phyloP scores from a whole-genome alignment of 2,329 filamentous ascomycete genomes.

The Aspergillus pseudoviridinutans region DNA sequence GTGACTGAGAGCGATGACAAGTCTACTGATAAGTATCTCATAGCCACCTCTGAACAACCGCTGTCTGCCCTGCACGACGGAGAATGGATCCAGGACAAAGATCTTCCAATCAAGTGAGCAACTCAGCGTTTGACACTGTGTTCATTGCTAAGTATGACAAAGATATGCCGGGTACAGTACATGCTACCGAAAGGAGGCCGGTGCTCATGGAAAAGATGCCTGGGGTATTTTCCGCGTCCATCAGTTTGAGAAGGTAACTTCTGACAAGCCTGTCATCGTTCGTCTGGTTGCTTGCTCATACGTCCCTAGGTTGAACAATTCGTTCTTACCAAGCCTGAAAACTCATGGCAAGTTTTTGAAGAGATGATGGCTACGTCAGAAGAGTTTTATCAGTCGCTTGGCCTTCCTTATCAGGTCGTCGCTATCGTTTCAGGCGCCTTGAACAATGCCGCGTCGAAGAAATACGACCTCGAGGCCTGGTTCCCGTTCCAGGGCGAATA shows the following conservation, averaged over 20 bases:
- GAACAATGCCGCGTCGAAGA: conserved; percentile 86
- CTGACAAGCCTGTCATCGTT: not conserved
- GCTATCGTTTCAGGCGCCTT: conserved; percentile 94
- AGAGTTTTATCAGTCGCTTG: conserved; percentile 89
- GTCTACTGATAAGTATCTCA: conserved; percentile 78
- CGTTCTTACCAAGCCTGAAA: conserved; percentile 75
- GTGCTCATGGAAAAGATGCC: conserved; percentile 84
- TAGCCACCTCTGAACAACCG: conserved; percentile 89
- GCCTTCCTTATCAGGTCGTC: conserved; percentile 85
- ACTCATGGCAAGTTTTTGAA: conserved; percentile 91
- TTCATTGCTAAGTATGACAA: conserved; percentile 9
- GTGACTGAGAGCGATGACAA: conserved; percentile 79
- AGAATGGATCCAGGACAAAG: conserved; percentile 82
- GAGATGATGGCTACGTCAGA: conserved; percentile 88
- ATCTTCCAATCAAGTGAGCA: conserved; percentile 78
- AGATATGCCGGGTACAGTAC: conserved; percentile 84
- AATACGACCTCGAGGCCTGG: conserved; percentile 94
- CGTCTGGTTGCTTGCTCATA: conserved; percentile 7
- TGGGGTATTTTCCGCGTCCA: conserved; percentile 99
- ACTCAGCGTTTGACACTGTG: not conserved
- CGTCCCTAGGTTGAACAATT: conserved; percentile 66
- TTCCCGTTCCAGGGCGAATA: conserved; percentile 96
- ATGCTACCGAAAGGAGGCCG: conserved; percentile 94
- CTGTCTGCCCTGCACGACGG: conserved; percentile 88
- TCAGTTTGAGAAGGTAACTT: conserved; percentile 82